Evolutionary conservation across 225 moss, liverwort and hornwort genomes (phyloP).

Genomic region (Climacium dendroides): DNA sequence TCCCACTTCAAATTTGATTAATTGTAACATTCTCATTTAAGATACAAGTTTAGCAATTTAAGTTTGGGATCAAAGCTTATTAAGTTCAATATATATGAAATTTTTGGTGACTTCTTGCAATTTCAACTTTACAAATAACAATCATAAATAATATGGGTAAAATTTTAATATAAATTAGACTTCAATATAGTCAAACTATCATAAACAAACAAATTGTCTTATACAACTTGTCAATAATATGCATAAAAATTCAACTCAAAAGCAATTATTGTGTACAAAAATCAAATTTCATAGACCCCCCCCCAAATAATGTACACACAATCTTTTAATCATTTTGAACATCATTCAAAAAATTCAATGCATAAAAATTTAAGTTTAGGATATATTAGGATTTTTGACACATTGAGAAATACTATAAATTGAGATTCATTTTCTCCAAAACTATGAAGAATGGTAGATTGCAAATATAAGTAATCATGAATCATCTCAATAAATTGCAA

Average conservation of each 20-base stretch:
- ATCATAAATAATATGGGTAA: not conserved
- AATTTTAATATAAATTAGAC: too few relatives aligned
- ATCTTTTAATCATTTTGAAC: not conserved
- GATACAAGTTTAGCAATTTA: not conserved
- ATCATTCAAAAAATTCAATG: too few relatives aligned
- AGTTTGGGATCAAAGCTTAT: not conserved
- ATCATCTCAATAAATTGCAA: accelerated
- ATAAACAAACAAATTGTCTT: not conserved
- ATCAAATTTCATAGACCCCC: not conserved
- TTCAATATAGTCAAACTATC: too few relatives aligned
- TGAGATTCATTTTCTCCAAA: not conserved
- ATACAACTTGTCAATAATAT: too few relatives aligned
- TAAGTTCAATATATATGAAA: not conserved
- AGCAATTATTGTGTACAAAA: too few relatives aligned
- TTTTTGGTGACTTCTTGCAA: not conserved
- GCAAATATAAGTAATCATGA: not conserved
- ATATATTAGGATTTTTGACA: too few relatives aligned
- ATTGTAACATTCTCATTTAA: not conserved
- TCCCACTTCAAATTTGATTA: not conserved
- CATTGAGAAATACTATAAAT: too few relatives aligned
- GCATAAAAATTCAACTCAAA: not conserved
- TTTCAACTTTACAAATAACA: not conserved
- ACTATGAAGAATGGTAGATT: not conserved
- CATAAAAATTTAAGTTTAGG: not conserved
- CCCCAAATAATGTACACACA: accelerated